Percentiles rank a stretch among this genome's conserved stretches.
Conservation (phyloP, 345 rosid species). For the Physaria fendleri region DNA sequence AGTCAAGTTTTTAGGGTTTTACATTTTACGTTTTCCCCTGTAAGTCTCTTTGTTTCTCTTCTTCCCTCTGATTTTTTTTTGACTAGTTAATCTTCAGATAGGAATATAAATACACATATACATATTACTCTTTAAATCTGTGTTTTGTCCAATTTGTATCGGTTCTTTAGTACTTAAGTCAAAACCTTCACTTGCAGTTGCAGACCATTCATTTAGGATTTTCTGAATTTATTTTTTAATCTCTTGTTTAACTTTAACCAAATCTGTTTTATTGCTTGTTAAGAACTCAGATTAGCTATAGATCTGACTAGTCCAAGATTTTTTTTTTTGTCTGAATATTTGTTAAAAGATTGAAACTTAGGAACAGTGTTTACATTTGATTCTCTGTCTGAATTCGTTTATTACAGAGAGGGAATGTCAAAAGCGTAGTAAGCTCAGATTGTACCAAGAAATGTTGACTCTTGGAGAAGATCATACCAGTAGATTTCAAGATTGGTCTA, state of each 20-base stretch:
- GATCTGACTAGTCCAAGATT: not conserved
- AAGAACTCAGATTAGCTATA: not conserved
- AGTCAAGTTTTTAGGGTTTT: slow-evolving; percentile 16
- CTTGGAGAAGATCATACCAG: slow-evolving; percentile 22
- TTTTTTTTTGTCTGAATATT: not conserved
- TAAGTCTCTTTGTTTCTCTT: slow-evolving; percentile 19
- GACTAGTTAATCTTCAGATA: not conserved
- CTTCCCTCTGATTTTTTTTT: slow-evolving; percentile 17
- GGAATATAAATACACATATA: not conserved
- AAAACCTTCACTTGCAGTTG: not conserved
- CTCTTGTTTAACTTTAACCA: too few species aligned
- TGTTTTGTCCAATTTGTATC: not conserved
- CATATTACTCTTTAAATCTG: slow-evolving; percentile 4
- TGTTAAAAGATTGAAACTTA: not conserved
- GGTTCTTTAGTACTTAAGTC: not conserved
- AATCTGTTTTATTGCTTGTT: not conserved
- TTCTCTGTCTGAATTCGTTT: not conserved
- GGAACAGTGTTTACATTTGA: not conserved
- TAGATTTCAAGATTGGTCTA: slow-evolving; percentile 17
- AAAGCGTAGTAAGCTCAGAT: not conserved
- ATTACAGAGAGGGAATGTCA: slow-evolving; percentile 34
- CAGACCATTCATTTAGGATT: not conserved
- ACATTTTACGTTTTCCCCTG: slow-evolving; percentile 16
- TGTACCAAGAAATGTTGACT: slow-evolving; percentile 18
- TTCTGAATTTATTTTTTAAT: too few species aligned